These are phyloP conservation scores for Pestalotiopsis sp. DNA, from an alignment of 2,329 filamentous ascomycete genomes.

Conservation along the genomic window DNA sequence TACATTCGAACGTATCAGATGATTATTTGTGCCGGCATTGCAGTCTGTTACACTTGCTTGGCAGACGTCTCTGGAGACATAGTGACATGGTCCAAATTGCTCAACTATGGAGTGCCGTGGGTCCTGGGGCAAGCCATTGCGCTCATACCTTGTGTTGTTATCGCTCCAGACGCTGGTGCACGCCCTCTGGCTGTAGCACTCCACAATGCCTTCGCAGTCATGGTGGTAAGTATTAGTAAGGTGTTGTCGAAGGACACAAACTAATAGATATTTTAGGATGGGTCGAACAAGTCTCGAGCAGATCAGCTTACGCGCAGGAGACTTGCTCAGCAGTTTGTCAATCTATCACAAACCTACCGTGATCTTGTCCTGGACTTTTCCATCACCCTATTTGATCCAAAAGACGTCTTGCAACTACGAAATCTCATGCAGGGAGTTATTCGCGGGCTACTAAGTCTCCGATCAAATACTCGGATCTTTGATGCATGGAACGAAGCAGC, in stretches of 20 bases:
- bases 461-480: slow-evolving; percentile 51
- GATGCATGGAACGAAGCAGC: slow-evolving; percentile 27
- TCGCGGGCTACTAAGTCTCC: slow-evolving; percentile 54
- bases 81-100: slow-evolving; percentile 53
- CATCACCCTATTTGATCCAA: slow-evolving; percentile 53
- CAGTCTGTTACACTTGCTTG: slow-evolving; percentile 56
- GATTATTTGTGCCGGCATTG: slow-evolving; percentile 57
- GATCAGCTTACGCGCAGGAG: slow-evolving; percentile 38
- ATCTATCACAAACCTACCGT: slow-evolving; percentile 57
- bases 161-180: slow-evolving; percentile 60
- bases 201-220: slow-evolving; percentile 48
- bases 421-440: slow-evolving; percentile 60
- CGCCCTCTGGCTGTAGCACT: slow-evolving; percentile 51
- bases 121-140: slow-evolving; percentile 56
- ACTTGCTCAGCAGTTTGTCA: slow-evolving; percentile 55
- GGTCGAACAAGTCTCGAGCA: slow-evolving; percentile 33
- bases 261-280: slow-evolving; percentile 26
- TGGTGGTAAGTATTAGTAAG: slow-evolving; percentile 40
- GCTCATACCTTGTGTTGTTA: slow-evolving; percentile 47
- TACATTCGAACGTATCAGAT: slow-evolving; percentile 60
- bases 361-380: slow-evolving; percentile 61
- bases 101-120: slow-evolving; percentile 59
- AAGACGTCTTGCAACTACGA: slow-evolving; percentile 51
- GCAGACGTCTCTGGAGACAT: slow-evolving; percentile 46
- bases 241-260: background rate